Evolutionary conservation across 208 protist species (phyloP).

Genomic region (Acanthamoeba healyi): DNA sequence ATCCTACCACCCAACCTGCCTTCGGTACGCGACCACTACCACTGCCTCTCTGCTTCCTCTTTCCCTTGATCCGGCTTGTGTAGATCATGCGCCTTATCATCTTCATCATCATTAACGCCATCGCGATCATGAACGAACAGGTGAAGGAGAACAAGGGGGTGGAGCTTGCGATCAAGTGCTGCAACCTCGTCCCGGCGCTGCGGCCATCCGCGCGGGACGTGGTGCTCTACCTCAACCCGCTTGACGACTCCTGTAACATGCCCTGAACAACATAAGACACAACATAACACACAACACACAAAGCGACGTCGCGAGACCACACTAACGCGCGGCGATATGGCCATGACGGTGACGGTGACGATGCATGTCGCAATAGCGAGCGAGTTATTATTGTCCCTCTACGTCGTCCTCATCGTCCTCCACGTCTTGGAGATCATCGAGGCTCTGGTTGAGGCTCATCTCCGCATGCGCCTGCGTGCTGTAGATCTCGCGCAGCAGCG

Average conservation of each 20-base stretch:
- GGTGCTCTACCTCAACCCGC: conserved; percentile 23
- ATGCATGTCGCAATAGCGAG: no score
- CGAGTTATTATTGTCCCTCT: no score
- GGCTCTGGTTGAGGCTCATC: neutral
- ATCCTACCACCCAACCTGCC: conserved; percentile 4
- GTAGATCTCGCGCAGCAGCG: conserved; percentile 4
- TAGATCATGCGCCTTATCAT: neutral
- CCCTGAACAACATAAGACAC: no score
- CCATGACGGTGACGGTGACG: no score
- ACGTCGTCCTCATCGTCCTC: no score
- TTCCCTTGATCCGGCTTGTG: neutral
- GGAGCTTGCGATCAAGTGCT: conserved; percentile 44
- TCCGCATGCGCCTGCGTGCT: neutral
- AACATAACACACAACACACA: no score
- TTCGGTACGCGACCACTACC: neutral
- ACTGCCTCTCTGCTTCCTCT: neutral
- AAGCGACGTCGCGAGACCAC: no score
- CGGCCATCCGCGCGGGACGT: conserved; percentile 13
- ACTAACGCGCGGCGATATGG: no score
- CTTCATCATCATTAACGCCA: no score
- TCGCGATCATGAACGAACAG: neutral
- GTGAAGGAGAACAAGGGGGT: conserved; percentile 39
- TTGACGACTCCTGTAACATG: neutral
- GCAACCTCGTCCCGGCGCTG: neutral
- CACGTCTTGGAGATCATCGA: neutral